Evolutionary conservation across 306 rosid genomes (phyloP).

Genomic region (Corylus avellana): DNA sequence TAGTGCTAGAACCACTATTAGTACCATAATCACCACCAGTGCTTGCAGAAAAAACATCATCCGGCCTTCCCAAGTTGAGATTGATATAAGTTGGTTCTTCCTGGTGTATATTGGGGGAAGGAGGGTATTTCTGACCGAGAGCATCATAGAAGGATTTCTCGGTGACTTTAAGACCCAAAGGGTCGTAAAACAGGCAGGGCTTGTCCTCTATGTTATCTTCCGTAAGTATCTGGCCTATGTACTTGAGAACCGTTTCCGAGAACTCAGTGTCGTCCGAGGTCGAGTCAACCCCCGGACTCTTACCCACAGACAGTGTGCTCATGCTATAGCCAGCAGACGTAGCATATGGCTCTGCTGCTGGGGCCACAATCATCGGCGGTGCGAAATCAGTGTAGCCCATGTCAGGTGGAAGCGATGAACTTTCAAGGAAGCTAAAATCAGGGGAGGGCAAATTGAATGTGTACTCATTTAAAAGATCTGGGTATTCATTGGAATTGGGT

Average conservation of each 20-base stretch:
- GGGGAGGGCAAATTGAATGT: constrained; percentile 28
- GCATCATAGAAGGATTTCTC: constrained; percentile 13
- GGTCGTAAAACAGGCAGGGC: constrained; percentile 11
- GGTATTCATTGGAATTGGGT: constrained; percentile 23
- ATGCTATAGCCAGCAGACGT: constrained; percentile 9
- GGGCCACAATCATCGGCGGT: neutral
- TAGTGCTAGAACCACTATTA: constrained; percentile 33
- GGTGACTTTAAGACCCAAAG: neutral
- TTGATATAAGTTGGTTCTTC: neutral
- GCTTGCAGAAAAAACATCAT: constrained; percentile 14
- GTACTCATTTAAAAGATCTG: constrained; percentile 15
- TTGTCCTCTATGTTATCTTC: constrained; percentile 8
- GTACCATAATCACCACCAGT: constrained; percentile 23
- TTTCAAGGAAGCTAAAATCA: constrained; percentile 22
- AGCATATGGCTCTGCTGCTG: constrained; percentile 12
- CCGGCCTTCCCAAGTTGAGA: constrained; percentile 22
- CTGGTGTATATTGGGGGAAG: constrained; percentile 12
- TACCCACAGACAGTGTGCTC: constrained; percentile 23
- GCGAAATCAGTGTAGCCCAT: constrained; percentile 11
- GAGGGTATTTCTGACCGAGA: neutral
- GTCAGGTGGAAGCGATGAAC: constrained; percentile 14
- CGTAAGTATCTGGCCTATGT: neutral
- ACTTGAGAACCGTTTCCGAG: neutral
- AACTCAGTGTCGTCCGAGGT: neutral
- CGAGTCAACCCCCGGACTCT: neutral